Evolutionary conservation across 1,284 basidiomycete genomes (phyloP), one percentile per base, ranked within the genome.

Genomic region (Trametes versicolor): DNA sequence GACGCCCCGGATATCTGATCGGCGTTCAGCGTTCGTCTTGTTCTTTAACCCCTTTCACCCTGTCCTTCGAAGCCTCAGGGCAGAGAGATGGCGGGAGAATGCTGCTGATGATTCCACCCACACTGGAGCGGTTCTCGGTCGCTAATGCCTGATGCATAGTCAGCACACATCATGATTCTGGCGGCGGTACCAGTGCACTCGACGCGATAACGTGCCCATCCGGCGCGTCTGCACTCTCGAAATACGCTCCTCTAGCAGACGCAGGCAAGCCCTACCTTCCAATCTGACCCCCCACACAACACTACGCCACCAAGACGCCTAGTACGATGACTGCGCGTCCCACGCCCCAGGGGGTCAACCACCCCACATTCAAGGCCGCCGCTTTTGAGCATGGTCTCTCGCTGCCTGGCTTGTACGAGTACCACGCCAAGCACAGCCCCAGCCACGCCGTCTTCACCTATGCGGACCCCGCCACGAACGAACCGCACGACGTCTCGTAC

Each of bases 371-470:
- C 60, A 37, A 43, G 23, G 45, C 57, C 7, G 37, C 60, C 19
- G 60, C 60, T 2, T 58, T 68, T 37, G 45, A 65, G 4, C 51
- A 57, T n/a, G 23, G 50, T 12, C 50, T 71, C 5, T 64, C 64
- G 10, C 25, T 72, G 1, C 69, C 73, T 0, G 70, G 70, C 12
- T 37, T 72, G 21, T 72, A 64, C 56, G 68, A 70, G 36, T 73
- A 65, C 43, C 62, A 72, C 34, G 63, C 61, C 5, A 27, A 60
- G 19, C 36, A 71, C 55, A 73, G 66, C 55, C 69, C 70, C 15
- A 50, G 66, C 21, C 73, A 74, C 49, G 64, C 69, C 19, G 57
- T 69, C 19, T 72, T 71, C 49, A 62, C 68, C 17, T 74, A 72
- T 54, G 61, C 51, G 12, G 70, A 69, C 27, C 49, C 48, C 29